Conservation (phyloP, 495 filamentous ascomycete genomes). For the Daldinia childiae region DNA sequence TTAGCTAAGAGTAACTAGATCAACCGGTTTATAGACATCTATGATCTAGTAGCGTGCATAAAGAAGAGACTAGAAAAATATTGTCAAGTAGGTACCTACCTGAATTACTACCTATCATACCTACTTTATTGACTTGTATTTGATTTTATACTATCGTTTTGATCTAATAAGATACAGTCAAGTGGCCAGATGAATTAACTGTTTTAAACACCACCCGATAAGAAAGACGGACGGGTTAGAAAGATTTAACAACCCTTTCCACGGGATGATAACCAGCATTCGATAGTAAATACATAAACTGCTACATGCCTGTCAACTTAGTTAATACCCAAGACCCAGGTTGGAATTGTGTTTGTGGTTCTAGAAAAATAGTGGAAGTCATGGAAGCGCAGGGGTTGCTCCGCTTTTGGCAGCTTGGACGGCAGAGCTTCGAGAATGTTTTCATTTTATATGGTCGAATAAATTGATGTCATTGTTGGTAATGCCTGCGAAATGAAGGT, state of each 20-base stretch:
- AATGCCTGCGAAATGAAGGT: slow-evolving; percentile 44
- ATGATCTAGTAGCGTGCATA: neutral
- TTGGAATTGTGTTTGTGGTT: slow-evolving; percentile 6
- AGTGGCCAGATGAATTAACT: neutral
- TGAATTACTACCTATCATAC: neutral
- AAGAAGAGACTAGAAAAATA: neutral
- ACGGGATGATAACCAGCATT: neutral
- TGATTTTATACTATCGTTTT: neutral
- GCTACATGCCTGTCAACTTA: neutral
- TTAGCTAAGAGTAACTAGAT: neutral
- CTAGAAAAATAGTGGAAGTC: slow-evolving; percentile 24
- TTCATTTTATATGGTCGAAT: slow-evolving; percentile 30
- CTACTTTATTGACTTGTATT: neutral
- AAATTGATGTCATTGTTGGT: slow-evolving; percentile 42
- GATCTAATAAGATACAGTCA: neutral
- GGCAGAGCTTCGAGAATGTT: slow-evolving; percentile 37
- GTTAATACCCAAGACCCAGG: neutral
- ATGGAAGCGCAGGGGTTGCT: slow-evolving; percentile 8
- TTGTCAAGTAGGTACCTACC: neutral
- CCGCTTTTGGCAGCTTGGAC: slow-evolving; percentile 12
- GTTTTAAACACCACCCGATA: neutral
- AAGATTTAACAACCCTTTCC: neutral
- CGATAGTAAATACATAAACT: neutral
- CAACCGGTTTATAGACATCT: neutral
- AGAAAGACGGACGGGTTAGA: neutral